Percentiles rank a stretch among this genome's conserved stretches.
phyloP scores from a whole-genome alignment of 805 yeast genomes.

The Candida hispaniensis region DNA sequence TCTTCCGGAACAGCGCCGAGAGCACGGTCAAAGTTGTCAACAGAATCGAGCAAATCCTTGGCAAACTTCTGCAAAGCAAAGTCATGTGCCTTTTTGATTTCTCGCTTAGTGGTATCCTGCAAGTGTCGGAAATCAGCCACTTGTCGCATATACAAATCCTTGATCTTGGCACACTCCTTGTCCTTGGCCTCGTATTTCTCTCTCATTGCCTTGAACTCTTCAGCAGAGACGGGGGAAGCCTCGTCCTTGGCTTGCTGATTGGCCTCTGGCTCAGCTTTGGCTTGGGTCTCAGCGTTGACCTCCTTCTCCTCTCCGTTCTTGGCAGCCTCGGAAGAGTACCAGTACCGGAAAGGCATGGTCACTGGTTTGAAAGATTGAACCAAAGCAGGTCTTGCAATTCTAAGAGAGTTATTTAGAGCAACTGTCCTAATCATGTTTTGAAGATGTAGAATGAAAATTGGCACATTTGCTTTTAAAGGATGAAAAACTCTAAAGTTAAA shows the following conservation, averaged over 20 bases:
- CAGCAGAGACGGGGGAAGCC: slow-evolving; percentile 21
- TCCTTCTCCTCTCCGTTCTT: slow-evolving; percentile 2
- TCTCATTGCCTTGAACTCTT: slow-evolving; percentile 30
- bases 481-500: too few species aligned
- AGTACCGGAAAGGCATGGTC: background rate
- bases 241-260: slow-evolving; percentile 18
- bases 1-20: slow-evolving; percentile 46
- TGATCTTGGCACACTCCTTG: slow-evolving; percentile 64
- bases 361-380: background rate
- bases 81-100: slow-evolving; percentile 75
- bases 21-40: slow-evolving; percentile 86
- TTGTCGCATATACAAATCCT: slow-evolving; percentile 71
- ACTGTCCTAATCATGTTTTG: too few species aligned
- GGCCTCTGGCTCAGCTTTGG: slow-evolving; percentile 14
- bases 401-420: background rate
- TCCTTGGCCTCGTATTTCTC: slow-evolving; percentile 44
- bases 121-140: slow-evolving; percentile 88
- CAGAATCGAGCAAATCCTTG: slow-evolving; percentile 75
- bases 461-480: too few species aligned
- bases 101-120: slow-evolving; percentile 83
- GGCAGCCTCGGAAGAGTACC: slow-evolving; percentile 2
- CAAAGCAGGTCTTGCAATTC: background rate
- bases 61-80: slow-evolving; percentile 89
- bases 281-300: background rate
- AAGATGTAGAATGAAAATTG: too few species aligned